Evolutionary conservation across 148 eudicot genomes (phyloP).

Genomic region (Pharnaceum exiguum): DNA sequence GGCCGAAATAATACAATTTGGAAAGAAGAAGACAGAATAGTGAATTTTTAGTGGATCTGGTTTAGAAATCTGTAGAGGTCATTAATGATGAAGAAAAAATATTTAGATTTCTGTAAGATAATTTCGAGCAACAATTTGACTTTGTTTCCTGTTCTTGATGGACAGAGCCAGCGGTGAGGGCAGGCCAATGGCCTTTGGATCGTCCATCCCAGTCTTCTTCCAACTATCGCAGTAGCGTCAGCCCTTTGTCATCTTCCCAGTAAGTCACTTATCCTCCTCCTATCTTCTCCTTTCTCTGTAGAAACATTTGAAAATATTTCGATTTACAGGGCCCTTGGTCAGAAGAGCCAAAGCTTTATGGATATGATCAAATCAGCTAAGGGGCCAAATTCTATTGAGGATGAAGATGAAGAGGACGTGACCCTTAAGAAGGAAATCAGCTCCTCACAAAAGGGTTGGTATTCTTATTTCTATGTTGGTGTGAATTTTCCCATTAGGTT

Average conservation of each 20-base stretch:
- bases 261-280: slow-evolving; percentile 38
- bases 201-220: slow-evolving; percentile 76
- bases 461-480: background rate
- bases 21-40: no score
- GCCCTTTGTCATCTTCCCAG: slow-evolving; percentile 76
- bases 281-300: background rate
- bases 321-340: slow-evolving; percentile 46
- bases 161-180: slow-evolving; percentile 43
- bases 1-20: no score
- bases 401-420: slow-evolving; percentile 69
- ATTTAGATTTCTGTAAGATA: background rate
- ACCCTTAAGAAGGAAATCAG: slow-evolving; percentile 59
- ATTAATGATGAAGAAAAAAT: background rate
- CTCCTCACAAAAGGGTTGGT: slow-evolving; percentile 40
- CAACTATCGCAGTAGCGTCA: slow-evolving; percentile 45
- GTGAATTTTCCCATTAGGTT: background rate
- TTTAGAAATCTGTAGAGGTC: no score
- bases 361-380: slow-evolving; percentile 77
- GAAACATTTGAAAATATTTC: background rate
- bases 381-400: slow-evolving; percentile 59
- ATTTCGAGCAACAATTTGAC: background rate
- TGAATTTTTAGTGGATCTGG: no score
- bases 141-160: background rate
- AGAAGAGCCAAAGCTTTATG: slow-evolving; percentile 66
- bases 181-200: slow-evolving; percentile 54